Conservation (phyloP, 768 basidiomycete species). For the Suillus plorans region DNA sequence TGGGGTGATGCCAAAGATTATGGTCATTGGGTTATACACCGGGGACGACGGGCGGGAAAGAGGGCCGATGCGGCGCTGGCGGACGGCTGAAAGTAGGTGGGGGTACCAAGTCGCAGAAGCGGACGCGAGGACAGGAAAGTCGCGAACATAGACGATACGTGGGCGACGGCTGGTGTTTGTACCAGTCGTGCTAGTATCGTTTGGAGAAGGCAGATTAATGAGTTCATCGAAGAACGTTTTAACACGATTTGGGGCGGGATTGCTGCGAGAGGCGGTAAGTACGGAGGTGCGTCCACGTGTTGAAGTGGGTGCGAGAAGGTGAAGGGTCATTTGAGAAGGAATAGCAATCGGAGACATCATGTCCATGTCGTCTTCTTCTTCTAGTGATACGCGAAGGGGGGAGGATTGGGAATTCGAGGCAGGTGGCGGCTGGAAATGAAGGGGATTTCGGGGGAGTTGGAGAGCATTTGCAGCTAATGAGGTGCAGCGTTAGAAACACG, state of each 20-base stretch:
- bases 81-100: conserved; percentile 74
- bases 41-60: conserved; percentile 59
- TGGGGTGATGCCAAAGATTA: conserved; percentile 87
- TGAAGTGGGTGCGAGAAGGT: conserved; percentile 38
- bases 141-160: conserved; percentile 81
- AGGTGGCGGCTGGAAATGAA: conserved; percentile 55
- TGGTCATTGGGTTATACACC: conserved; percentile 68
- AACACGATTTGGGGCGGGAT: conserved; percentile 51
- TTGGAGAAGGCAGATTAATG: conserved; percentile 55
- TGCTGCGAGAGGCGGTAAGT: conserved; percentile 40
- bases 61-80: conserved; percentile 67
- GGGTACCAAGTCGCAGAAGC: conserved; percentile 81
- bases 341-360: conserved; percentile 43
- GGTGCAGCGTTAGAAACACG: conserved; percentile 4
- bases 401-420: conserved; percentile 22
- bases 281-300: conserved; percentile 36
- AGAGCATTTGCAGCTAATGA: conserved; percentile 64
- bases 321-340: conserved; percentile 47
- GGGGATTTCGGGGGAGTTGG: conserved; percentile 69
- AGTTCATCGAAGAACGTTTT: conserved; percentile 77
- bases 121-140: conserved; percentile 73
- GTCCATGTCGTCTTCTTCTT: conserved; percentile 51
- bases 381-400: conserved; percentile 24
- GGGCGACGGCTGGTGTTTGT: conserved; percentile 39
- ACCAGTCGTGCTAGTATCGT: conserved; percentile 26